phyloP scores from a whole-genome alignment of 2,329 filamentous ascomycete genomes.

The Talaromyces marneffei region DNA sequence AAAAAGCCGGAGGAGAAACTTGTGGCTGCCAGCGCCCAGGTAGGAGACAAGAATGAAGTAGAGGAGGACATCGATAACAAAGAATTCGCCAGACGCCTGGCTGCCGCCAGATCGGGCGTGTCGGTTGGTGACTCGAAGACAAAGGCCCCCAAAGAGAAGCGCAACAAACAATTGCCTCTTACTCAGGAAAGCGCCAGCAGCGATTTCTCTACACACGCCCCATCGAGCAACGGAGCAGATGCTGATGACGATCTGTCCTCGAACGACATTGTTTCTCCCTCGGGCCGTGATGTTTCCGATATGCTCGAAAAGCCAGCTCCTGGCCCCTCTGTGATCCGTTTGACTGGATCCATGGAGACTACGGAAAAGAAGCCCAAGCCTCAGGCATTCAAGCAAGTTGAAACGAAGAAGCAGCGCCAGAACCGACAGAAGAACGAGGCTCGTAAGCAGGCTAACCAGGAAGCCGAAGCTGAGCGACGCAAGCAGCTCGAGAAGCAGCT shows the following conservation, averaged over 20 bases:
- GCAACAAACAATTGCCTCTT: slow-evolving; percentile 53
- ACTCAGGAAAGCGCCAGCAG: slow-evolving; percentile 43
- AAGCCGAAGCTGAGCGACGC: slow-evolving; percentile 73
- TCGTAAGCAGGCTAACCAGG: slow-evolving; percentile 66
- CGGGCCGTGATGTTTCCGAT: slow-evolving; percentile 68
- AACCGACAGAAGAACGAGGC: slow-evolving; percentile 84
- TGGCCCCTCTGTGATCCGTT: slow-evolving; percentile 68
- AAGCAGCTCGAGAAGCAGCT: slow-evolving; percentile 74
- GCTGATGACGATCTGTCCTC: slow-evolving; percentile 76
- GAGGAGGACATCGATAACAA: slow-evolving; percentile 62
- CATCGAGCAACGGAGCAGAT: slow-evolving; percentile 67
- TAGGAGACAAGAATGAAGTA: slow-evolving; percentile 45
- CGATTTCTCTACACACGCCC: slow-evolving; percentile 52
- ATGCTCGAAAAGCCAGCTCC: slow-evolving; percentile 74
- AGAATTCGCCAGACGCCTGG: slow-evolving; percentile 70
- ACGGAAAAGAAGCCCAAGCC: slow-evolving; percentile 53
- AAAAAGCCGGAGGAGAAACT: slow-evolving; percentile 25
- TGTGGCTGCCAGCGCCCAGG: slow-evolving; percentile 23
- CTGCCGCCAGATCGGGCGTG: slow-evolving; percentile 64
- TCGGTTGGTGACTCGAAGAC: slow-evolving; percentile 43
- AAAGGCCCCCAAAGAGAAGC: slow-evolving; percentile 58
- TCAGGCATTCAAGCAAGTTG: slow-evolving; percentile 59
- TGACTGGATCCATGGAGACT: slow-evolving; percentile 62
- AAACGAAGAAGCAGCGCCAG: slow-evolving; percentile 94
- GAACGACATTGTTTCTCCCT: slow-evolving; percentile 47